Base-by-base conservation (phyloP, 1,284 basidiomycete species). In the Ustilago lituana region DNA sequence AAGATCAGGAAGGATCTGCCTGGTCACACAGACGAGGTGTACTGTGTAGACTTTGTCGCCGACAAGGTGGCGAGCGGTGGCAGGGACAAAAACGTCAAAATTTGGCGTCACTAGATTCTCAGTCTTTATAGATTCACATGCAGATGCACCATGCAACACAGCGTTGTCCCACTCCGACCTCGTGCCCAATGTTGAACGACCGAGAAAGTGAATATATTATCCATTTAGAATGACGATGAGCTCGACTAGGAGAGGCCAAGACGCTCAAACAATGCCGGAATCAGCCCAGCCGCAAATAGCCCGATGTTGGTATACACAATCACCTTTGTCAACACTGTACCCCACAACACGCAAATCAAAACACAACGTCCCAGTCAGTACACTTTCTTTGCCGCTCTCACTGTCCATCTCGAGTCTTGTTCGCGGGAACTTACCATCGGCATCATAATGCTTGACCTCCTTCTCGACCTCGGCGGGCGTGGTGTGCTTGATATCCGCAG, bases 41-140 rank as follows among this genome's bases (percentile, higher is more conserved):
- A 98, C 84, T 98, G 95, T 79, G 95, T 98, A 19, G 78, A 79
- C 47, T 81, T 78, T 45, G 72, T 77, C 12, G 95, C 94, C 1
- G 95, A 98, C 84, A 98, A 98, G 83, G 88, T 98, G 27, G 94
- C 97, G 63, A 95, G 93, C 81, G 96, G 94, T 12, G 95, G 96
- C 0, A 81, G 86, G 44, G 87, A 88, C 71, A 85, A 85, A 82
- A 84, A 84, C 23, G 85, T 88, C 54, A 87, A 87, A 77, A 87
- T 88, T 23, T 81, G 79, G 79, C 62, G 69, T 17, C 68, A 77
- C 41, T 79, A 43, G 27, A 41, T n/a, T n/a, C n/a, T n/a, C n/a
- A n/a, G n/a, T n/a, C n/a, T n/a, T 31, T 10, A 35, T 1, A 4
- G 14, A 29, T 32, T 12, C 20, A 15, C 3, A 17, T 24, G 6